These are phyloP conservation scores for Cucurbita argyrosperma DNA, from an alignment of 306 rosid species.

Conservation along the genomic window DNA sequence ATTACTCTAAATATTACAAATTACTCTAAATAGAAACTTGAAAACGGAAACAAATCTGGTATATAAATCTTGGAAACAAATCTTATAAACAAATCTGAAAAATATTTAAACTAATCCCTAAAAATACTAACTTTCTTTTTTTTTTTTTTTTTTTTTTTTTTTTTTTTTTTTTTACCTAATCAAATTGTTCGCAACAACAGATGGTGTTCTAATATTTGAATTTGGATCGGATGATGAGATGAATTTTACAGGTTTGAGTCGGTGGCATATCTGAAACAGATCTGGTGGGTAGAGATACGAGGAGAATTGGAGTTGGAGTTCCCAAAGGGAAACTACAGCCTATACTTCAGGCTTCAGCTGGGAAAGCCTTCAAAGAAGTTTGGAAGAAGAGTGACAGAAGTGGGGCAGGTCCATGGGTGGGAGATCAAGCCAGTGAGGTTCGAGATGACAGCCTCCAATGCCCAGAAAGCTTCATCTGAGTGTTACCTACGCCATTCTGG, in stretches of 20 bases:
- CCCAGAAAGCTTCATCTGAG: conserved; percentile 35
- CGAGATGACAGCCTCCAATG: conserved; percentile 48
- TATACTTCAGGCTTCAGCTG: conserved; percentile 55
- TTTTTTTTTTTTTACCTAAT: no score
- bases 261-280: conserved; percentile 69
- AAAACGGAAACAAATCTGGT: no score
- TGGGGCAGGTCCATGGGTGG: conserved; percentile 81
- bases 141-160: no score
- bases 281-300: conserved; percentile 79
- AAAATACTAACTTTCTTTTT: no score
- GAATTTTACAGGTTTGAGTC: conserved; percentile 30
- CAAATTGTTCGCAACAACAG: no score
- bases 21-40: no score
- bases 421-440: conserved; percentile 61
- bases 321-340: conserved; percentile 42
- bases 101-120: no score
- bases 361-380: conserved; percentile 41
- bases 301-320: conserved; percentile 75
- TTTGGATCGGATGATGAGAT: no score
- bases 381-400: conserved; percentile 35
- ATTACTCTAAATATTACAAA: no score
- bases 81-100: no score
- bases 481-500: conserved; percentile 32
- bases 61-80: no score
- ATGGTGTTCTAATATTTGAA: no score